Evolutionary conservation across 1,284 basidiomycete species (phyloP), one percentile per base, ranked within the genome.

Genomic region (Apiotrichum laibachii): DNA sequence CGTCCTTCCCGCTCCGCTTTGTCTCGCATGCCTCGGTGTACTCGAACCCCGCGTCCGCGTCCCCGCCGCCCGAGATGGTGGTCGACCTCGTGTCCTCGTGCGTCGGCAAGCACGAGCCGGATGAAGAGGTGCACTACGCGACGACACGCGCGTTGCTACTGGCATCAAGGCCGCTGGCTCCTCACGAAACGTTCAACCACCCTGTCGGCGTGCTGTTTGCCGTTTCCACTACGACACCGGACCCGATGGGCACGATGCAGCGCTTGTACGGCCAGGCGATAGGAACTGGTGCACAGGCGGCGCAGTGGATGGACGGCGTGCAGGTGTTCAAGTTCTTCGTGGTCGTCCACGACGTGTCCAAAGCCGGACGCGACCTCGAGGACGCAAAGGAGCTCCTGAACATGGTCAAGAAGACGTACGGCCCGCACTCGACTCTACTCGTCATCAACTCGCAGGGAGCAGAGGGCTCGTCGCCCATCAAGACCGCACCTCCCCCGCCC

Each of bases 151-250:
- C 76, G 11, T 61, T 78, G 5, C 55, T 79, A 5, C 67, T 79
- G 15, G 66, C 73, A 1, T 76, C 78, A 11, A 61, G 77, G 16
- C 75, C 74, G 1, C 55, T 77, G 2, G 66, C 70, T 10, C 60
- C 68, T n/a, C 72, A 78, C 50, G 77, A 79, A 57, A 78, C 77
- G 12, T 78, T 79, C 67, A 76, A 79, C 57, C 76, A 79, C 58
- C 77, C 78, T 19, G 73, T 76, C 34, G 76, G 73, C 21, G 62
- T 77, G 11, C 53, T 79, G 4, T 65, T 77, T 31, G 77, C 77
- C 16, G 66, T 77, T 22, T 77, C 75, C 7, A 73, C 77, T 13
- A 65, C 71, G 0, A 72, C 70, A 2, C 62, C 69, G 9, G 76
- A 78, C 35, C 76, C 78, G 0, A 48, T 79, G 16, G 67, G 60